Base-by-base conservation (phyloP, 192 early-diverging fungal genomes). In the Coemansia sp. region DNA sequence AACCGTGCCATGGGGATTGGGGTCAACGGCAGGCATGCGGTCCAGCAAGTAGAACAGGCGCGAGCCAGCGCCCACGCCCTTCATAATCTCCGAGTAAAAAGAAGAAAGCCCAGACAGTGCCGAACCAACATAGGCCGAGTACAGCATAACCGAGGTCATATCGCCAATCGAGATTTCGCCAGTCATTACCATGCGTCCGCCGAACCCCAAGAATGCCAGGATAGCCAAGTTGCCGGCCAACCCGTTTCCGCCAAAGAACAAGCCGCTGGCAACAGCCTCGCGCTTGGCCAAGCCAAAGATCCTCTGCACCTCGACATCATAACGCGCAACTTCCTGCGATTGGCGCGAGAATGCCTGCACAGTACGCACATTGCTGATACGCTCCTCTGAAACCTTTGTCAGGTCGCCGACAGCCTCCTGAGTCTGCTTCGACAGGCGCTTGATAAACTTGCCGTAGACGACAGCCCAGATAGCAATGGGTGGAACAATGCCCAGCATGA, bases 401-500 rank as follows among this genome's bases (percentile, higher is more conserved):
- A 86, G 79, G 13, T 90, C 87, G 28, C 85, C 83, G 11, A 88
- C 75, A 8, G 87, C 87, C 36, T 86, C 88, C 68, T 90, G 88
- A 16, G 88, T 89, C 38, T 86, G 43, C 50, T 72, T 71, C 0
- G 89, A 87, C 31, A 93, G 68, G 11, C 73, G 65, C 59, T 87
- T 84, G 34, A 93, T 83, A 59, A 83, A 85, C 3, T 82, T 74
- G 9, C 92, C 92, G 58, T 92, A 92, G 20, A 85, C 61, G 26
- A 90, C 85, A 9, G 86, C 92, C 64, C 84, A 87, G 9, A 89
- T 21, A 1, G 89, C 89, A 23, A 93, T 83, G 6, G 89, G 88
- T 21, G 92, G 92, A 8, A 93, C 86, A 31, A 93, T 86, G 9
- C 83, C 62, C 70, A 91, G 82, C 88, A 92, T 91, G 3, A 88